A percentile compares a stretch with the other conserved stretches of the same genome.
These are phyloP conservation scores for Penicillium canescens DNA, from an alignment of 495 filamentous ascomycete genomes.

Conservation along the genomic window DNA sequence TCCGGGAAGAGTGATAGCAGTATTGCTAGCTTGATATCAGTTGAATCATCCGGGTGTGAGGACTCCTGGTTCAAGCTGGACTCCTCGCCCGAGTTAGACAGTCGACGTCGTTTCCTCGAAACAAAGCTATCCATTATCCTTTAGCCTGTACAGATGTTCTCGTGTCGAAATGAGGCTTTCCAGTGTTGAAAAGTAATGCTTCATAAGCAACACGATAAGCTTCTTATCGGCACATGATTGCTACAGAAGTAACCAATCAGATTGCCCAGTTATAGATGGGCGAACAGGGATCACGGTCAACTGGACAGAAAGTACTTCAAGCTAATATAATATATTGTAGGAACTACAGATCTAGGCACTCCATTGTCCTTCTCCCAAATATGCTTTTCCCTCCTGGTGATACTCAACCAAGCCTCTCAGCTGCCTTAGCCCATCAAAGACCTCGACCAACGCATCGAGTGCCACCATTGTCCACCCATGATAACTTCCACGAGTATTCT, in stretches of 20 bases:
- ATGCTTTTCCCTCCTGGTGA: slow-evolving; percentile 26
- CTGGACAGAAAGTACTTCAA: not conserved
- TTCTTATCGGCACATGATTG: slow-evolving; percentile 36
- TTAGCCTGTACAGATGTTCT: not conserved
- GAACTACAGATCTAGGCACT: not conserved
- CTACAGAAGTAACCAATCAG: slow-evolving; percentile 35
- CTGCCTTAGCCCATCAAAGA: slow-evolving; percentile 29
- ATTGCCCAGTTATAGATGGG: not conserved
- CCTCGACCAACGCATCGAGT: slow-evolving; percentile 29
- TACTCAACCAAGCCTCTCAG: slow-evolving; percentile 25
- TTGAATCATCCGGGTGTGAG: slow-evolving; percentile 60
- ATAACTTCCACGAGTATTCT: slow-evolving; percentile 16
- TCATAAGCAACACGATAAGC: slow-evolving; percentile 8
- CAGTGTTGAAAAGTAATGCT: not conserved
- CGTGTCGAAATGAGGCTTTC: too few relatives aligned
- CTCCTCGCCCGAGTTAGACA: slow-evolving; percentile 20
- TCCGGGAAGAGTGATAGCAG: slow-evolving; percentile 73
- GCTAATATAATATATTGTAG: not conserved
- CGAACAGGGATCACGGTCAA: too few relatives aligned
- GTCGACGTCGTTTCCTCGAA: slow-evolving; percentile 50
- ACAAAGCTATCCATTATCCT: slow-evolving; percentile 58
- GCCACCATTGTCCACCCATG: slow-evolving; percentile 30
- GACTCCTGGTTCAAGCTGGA: not conserved
- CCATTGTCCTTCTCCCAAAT: slow-evolving; percentile 30
- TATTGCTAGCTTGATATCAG: slow-evolving; percentile 84